These are phyloP conservation scores for Borovskyia barvae DNA, from an alignment of 208 protist genomes.

Conservation along the genomic window DNA sequence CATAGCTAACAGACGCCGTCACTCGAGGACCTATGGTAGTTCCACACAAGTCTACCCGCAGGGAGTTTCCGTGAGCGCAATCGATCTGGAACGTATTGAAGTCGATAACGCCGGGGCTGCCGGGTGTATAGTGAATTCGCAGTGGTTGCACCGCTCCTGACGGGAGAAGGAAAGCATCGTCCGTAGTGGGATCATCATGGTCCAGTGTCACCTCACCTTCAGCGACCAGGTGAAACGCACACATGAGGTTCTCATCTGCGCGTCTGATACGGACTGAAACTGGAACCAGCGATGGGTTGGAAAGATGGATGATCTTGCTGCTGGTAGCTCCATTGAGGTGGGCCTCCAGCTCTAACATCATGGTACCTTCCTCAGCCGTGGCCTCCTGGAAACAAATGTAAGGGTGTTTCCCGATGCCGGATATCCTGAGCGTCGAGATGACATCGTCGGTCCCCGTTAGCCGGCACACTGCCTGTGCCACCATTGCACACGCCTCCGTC, in stretches of 20 bases:
- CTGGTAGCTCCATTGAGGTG: constrained; percentile 24
- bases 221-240: constrained; percentile 41
- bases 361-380: constrained; percentile 25
- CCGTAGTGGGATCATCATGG: neutral
- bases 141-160: constrained; percentile 45
- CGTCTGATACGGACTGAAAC: constrained; percentile 46
- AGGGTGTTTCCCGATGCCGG: constrained; percentile 92
- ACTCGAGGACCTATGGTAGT: constrained; percentile 49
- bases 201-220: neutral
- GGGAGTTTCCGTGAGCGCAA: constrained; percentile 58
- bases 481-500: constrained; percentile 66
- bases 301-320: constrained; percentile 46
- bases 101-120: constrained; percentile 30
- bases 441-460: constrained; percentile 49
- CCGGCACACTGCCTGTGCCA: constrained; percentile 80
- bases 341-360: constrained; percentile 32
- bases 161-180: constrained; percentile 37
- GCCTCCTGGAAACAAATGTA: constrained; percentile 50
- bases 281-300: constrained; percentile 78
- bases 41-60: constrained; percentile 54
- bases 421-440: constrained; percentile 63
- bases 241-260: constrained; percentile 29
- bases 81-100: constrained; percentile 44
- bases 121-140: constrained; percentile 47
- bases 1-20: constrained; percentile 33